Evolutionary conservation across 306 rosid genomes (phyloP), one percentile per base, ranked within the genome.

Genomic region (Begonia loranthoides): DNA sequence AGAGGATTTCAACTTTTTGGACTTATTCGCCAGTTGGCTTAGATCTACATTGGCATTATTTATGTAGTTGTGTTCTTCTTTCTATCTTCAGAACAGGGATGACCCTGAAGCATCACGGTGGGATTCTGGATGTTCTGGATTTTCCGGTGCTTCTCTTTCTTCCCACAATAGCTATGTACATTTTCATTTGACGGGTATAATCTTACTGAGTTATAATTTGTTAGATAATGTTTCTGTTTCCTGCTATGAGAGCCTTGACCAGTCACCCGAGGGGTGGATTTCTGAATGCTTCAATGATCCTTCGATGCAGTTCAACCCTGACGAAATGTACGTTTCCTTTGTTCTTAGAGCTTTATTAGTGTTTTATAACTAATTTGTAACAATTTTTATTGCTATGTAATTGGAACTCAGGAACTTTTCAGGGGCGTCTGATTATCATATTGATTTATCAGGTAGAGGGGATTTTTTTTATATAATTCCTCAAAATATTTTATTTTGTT

Each of bases 221-320:
- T 56, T 62, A 89, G 93, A 77, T 51, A 75, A 64, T 63, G 54
- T 58, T 15, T 69, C 84, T 44, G 66, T 67, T 51, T 75, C 74
- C 44, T 59, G 69, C 59, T 72, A 55, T 55, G 95, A 79, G 58
- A 73, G 70, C 41, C 55, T 82, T 52, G 85, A 73, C 61, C 74
- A 56, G 28, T 73, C 95, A 61, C 61, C 87, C 36, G 90, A 79
- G 58, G 75, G 53, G 54, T 89, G 97, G 97, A 78, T 89, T 59
- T 73, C 82, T 24, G 84, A 82, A 38, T 84, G 83, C 78, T 74
- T 89, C 1, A 82, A 66, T 52, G 94, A 84, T 60, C 47, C 77
- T 19, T 76, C 73, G 34, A 82, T 82, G 84, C 66, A 71, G 61
- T 63, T 79, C 55, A 75, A 71, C 66, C 72, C 84, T 49, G 79